Evolutionary conservation across 2,329 filamentous ascomycete species (phyloP).

Genomic region (Verticillium nubilum): DNA sequence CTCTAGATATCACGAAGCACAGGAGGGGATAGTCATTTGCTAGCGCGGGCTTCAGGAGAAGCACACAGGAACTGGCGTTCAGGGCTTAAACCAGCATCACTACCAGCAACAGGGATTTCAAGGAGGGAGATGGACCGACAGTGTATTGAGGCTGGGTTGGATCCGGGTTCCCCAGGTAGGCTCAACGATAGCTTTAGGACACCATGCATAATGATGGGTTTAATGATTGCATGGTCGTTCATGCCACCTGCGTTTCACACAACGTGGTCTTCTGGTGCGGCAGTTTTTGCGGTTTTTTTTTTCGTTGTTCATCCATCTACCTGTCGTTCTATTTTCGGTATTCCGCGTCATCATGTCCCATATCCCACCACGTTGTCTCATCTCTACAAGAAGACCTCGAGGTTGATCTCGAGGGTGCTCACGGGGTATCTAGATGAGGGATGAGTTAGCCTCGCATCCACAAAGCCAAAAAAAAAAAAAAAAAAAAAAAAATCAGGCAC

Average conservation of each 20-base stretch:
- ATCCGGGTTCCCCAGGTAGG: neutral
- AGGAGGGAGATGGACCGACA: neutral
- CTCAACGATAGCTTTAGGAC: neutral
- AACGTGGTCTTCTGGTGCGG: neutral
- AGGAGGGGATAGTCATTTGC: neutral
- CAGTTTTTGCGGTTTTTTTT: constrained; percentile 11
- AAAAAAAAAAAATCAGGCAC: neutral
- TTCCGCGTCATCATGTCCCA: neutral
- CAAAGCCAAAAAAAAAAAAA: neutral
- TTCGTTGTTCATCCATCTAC: constrained; percentile 10
- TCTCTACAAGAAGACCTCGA: constrained; percentile 80
- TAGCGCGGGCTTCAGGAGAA: neutral
- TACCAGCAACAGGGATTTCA: neutral
- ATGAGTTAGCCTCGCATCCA: neutral
- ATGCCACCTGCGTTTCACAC: neutral
- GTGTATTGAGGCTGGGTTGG: neutral
- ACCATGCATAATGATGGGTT: neutral
- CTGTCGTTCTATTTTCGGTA: constrained; percentile 4
- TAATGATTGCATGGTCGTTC: neutral
- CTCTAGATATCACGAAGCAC: neutral
- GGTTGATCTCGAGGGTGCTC: constrained; percentile 89
- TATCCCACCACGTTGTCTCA: neutral
- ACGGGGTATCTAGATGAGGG: constrained; percentile 83
- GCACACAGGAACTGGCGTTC: neutral
- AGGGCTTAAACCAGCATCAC: neutral